Evolutionary conservation across 1,139 yeast genomes (phyloP).

Genomic region (Spencermartinsiella ligniputridi): DNA sequence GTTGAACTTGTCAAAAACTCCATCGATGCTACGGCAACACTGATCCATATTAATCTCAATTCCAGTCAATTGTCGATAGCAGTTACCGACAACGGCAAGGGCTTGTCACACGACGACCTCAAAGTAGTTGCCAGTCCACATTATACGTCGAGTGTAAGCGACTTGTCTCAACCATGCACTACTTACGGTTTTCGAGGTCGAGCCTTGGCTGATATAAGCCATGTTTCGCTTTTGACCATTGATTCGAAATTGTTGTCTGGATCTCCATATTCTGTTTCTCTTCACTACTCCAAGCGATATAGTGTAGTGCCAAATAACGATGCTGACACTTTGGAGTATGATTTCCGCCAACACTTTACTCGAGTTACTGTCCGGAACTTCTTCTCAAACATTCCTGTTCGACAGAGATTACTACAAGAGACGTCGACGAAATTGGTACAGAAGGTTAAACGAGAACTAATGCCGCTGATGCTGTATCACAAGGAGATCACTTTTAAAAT

Average conservation of each 20-base stretch:
- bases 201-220: constrained; percentile 26
- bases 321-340: constrained; percentile 1
- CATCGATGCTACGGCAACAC: constrained; percentile 50
- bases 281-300: neutral
- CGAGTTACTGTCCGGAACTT: constrained; percentile 44
- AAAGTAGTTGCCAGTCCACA: constrained; percentile 33
- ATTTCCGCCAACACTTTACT: constrained; percentile 46
- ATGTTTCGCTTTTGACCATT: constrained; percentile 26
- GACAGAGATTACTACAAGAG: constrained; percentile 36
- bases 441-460: constrained; percentile 36
- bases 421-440: constrained; percentile 6
- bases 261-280: neutral
- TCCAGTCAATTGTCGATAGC: constrained; percentile 37
- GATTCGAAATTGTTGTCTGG: constrained; percentile 9
- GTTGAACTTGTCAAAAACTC: constrained; percentile 29
- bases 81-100: constrained; percentile 51
- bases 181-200: constrained; percentile 38
- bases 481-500: no score
- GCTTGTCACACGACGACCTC: constrained; percentile 52
- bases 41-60: constrained; percentile 41
- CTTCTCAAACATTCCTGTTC: constrained; percentile 55
- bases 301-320: neutral
- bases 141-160: constrained; percentile 47
- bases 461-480: no score
- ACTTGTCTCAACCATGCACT: constrained; percentile 29